Percentiles rank a stretch among this genome's conserved stretches.
Evolutionary conservation across 257 asterid species (phyloP).

Genomic region (Nicotiana paniculata): DNA sequence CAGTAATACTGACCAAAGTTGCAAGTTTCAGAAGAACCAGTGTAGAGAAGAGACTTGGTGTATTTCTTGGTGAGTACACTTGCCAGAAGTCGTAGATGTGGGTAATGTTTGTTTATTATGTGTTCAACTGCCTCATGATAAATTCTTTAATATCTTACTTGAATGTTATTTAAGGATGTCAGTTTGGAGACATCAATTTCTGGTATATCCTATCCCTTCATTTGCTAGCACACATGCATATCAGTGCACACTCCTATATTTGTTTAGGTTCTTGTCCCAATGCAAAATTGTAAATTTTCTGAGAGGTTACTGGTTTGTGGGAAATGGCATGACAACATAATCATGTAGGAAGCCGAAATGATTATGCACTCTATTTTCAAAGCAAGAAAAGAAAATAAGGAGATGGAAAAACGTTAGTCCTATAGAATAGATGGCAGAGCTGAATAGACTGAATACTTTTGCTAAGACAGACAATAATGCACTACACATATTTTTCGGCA

Average conservation of each 20-base stretch:
- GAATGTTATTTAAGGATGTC: neutral
- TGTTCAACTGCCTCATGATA: neutral
- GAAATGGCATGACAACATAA: neutral
- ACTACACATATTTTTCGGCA: neutral
- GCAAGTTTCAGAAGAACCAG: conserved; percentile 34
- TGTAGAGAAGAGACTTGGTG: conserved; percentile 30
- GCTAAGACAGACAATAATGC: neutral
- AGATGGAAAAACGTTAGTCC: neutral
- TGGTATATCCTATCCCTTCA: neutral
- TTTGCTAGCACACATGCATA: neutral
- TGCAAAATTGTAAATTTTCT: neutral
- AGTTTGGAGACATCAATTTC: neutral
- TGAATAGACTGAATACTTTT: neutral
- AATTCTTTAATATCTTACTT: neutral
- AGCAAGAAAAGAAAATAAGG: neutral
- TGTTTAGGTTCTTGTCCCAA: neutral
- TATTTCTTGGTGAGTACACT: conserved; percentile 53
- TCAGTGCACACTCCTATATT: neutral
- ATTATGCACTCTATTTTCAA: neutral
- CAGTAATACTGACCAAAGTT: conserved; percentile 36
- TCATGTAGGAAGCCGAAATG: neutral
- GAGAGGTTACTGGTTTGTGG: neutral
- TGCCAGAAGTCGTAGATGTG: neutral
- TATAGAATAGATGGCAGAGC: neutral
- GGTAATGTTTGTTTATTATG: conserved; percentile 1